These are phyloP conservation scores for Dendrocalamus latiflorus DNA, from an alignment of 202 grass and related monocot genomes.

Conservation along the genomic window DNA sequence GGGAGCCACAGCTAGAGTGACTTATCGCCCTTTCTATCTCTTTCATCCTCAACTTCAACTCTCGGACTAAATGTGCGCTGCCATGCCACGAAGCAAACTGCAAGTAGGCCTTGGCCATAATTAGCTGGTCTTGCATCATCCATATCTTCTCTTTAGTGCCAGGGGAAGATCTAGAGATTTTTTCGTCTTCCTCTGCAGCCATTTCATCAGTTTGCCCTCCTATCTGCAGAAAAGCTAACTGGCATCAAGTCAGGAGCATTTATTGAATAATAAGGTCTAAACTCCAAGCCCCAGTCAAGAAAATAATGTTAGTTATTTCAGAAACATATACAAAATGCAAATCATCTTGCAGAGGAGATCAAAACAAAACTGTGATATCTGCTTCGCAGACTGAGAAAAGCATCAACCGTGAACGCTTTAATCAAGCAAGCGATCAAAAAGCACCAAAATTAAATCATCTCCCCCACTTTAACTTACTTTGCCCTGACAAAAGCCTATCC, in stretches of 20 bases:
- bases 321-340: neutral
- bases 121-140: constrained; percentile 80
- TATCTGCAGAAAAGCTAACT: constrained; percentile 19
- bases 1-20: constrained; percentile 39
- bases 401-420: neutral
- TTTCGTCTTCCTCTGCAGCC: constrained; percentile 31
- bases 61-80: constrained; percentile 45
- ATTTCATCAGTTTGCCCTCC: constrained; percentile 26
- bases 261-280: neutral
- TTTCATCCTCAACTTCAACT: constrained; percentile 76
- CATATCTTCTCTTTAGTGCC: constrained; percentile 59
- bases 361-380: neutral
- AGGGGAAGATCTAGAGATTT: constrained; percentile 37
- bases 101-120: constrained; percentile 71
- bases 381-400: neutral
- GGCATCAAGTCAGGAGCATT: neutral
- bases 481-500: neutral
- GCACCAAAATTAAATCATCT: neutral
- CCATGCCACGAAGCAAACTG: constrained; percentile 52
- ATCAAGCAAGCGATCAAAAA: neutral
- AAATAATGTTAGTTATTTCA: neutral
- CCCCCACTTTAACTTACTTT: neutral
- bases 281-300: neutral
- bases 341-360: neutral
- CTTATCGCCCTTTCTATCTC: constrained; percentile 60